A percentile compares a stretch with the other conserved stretches of the same genome.
These are phyloP conservation scores for Abrus precatorius DNA, from an alignment of 306 rosid species.

Conservation along the genomic window DNA sequence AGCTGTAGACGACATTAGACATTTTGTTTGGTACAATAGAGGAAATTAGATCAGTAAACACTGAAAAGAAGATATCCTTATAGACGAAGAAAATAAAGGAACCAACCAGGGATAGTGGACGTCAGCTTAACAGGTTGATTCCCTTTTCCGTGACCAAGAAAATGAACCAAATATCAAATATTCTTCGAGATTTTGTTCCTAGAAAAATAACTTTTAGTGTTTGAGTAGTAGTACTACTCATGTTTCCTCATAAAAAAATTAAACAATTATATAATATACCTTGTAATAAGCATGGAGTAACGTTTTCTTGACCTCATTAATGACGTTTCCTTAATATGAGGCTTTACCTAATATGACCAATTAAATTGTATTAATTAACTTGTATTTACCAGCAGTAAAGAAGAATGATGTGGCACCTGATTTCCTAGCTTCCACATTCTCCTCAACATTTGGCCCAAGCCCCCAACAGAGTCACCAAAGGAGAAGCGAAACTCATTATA, in stretches of 20 bases:
- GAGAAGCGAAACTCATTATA: slow-evolving; percentile 31
- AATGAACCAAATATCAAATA: slow-evolving; percentile 44
- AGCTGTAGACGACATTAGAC: slow-evolving; percentile 42
- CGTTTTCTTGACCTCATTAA: not conserved
- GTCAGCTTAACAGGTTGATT: slow-evolving; percentile 51
- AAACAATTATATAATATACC: too few species aligned
- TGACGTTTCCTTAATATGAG: not conserved
- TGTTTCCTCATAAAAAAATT: not conserved
- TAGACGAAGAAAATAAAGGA: slow-evolving; percentile 34
- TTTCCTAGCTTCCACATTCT: slow-evolving; percentile 27
- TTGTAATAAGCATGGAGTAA: not conserved
- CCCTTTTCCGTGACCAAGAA: slow-evolving; percentile 45
- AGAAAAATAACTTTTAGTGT: slow-evolving; percentile 31
- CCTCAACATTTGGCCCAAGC: slow-evolving; percentile 29
- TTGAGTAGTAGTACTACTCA: not conserved
- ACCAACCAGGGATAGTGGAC: slow-evolving; percentile 35
- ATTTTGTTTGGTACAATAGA: slow-evolving; percentile 54
- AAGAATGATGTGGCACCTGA: slow-evolving; percentile 33
- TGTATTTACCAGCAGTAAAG: slow-evolving; percentile 48
- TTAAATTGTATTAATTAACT: not conserved
- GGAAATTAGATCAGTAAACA: slow-evolving; percentile 47
- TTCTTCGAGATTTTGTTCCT: slow-evolving; percentile 46
- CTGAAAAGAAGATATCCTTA: slow-evolving; percentile 6
- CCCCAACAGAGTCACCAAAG: slow-evolving; percentile 39
- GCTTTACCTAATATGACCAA: not conserved